A percentile compares a stretch with the other conserved stretches of the same genome.
These are phyloP conservation scores for Amauroascus verrucosus DNA, from an alignment of 2,329 filamentous ascomycete genomes.

Conservation along the genomic window DNA sequence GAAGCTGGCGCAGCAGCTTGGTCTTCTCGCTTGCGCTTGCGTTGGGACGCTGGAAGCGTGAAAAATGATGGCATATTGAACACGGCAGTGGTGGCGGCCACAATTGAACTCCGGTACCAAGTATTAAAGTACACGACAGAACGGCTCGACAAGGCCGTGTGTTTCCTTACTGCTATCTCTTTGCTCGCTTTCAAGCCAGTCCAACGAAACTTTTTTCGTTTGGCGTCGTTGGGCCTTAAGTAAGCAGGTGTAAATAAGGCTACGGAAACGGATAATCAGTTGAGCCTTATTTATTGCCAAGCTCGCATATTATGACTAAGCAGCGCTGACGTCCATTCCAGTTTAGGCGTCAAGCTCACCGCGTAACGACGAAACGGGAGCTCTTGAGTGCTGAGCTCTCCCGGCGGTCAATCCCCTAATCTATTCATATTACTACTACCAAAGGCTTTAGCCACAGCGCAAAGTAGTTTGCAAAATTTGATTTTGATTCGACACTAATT, in stretches of 20 bases:
- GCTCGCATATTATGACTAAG: neutral
- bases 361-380: constrained; percentile 6
- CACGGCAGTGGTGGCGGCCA: neutral
- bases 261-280: neutral
- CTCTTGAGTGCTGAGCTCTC: neutral
- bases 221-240: neutral
- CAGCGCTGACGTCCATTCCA: constrained; percentile 1
- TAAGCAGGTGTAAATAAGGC: neutral
- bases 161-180: neutral
- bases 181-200: neutral
- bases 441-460: neutral
- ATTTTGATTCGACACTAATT: neutral
- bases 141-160: neutral
- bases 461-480: neutral
- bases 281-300: neutral
- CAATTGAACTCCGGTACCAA: neutral
- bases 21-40: constrained; percentile 73
- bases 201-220: constrained; percentile 11
- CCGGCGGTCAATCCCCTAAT: neutral
- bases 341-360: constrained; percentile 9
- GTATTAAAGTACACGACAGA: neutral
- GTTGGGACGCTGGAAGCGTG: constrained; percentile 72
- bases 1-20: constrained; percentile 33
- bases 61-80: constrained; percentile 88
- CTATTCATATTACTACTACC: neutral